Base-by-base conservation (phyloP, 441 rosid species). In the Syzygium syzygioides region DNA sequence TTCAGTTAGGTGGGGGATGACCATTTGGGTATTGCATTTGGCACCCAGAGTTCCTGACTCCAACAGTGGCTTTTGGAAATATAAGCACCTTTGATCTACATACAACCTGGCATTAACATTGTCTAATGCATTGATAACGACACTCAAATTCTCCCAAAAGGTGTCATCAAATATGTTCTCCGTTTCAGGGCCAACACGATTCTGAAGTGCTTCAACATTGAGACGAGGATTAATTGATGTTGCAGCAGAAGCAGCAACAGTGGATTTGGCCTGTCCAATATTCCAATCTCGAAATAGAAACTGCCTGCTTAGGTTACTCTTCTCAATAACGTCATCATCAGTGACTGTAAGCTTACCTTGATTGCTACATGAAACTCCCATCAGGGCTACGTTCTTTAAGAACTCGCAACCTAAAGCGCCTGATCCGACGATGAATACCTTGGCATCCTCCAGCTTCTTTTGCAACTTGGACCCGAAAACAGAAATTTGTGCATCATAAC, bases 341-440 rank as follows among this genome's bases (percentile, higher is more conserved):
- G 99, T 97, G 87, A 97, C 92, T 14, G 97, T 97, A 41, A 97
- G 94, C 91, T 94, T 95, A 57, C 98, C 99, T 92, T 91, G 91
- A 89, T 88, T 89, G 59, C 98, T 95, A 91, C 99, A 96, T 28
- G 98, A 94, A 87, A 97, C 96, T 68, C 99, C 99, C 98, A 97
- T 97, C 92, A 96, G 90, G 62, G 98, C 99, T 85, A 95, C 87
- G 90, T 97, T 97, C 94, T 97, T 97, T 88, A 97, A 94, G 93
- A 97, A 95, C 89, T 97, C 99, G 60, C 99, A 97, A 83, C 99
- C 99, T 83, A 97, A 95, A 37, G 99, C 99, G 89, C 99, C 99
- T 87, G 99, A 96, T 88, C 99, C 99, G 32, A 97, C 98, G 17
- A 94, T 91, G 89, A 97, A 97, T 76, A 95, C 93, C 54, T 89